Base-by-base conservation (phyloP, 2,329 filamentous ascomycete genomes). In the Aaosphaeria arxii region DNA sequence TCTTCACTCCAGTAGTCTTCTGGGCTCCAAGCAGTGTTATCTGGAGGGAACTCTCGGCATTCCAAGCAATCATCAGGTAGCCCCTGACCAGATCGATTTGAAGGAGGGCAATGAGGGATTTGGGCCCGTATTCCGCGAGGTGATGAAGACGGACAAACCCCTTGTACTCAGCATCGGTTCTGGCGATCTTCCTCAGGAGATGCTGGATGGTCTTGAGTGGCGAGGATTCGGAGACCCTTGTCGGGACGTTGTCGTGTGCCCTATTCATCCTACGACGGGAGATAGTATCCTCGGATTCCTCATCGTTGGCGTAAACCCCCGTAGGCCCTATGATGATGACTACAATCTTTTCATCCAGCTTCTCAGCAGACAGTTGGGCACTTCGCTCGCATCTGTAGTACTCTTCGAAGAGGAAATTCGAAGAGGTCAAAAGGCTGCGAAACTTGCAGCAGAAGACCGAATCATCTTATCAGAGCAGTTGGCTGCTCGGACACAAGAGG, bases 361-460 rank as follows among this genome's bases (percentile, higher is more conserved):
- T 1, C 71, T 92, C 5, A 86, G 84, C 42, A 80, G 88, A 24
- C 89, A 92, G 63, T 74, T 92, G 6, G 87, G 86, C 6, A 92
- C 88, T 0, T 90, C 88, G 0, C 79, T 92, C 66, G 88, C 88
- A 1, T 91, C 88, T 0, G 88, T 91, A 0, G 87, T 91, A 0
- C 70, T 94, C 1, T 91, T 91, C 49, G 88, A 92, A 63, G 88
- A 92, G 56, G 89, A 94, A 63, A 91, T 92, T 54, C 81, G 81
- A 49, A 79, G 87, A 51, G 86, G 87, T 1, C 85, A 90, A 66
- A 80, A 78, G 57, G 88, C 88, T 1, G 89, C 88, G 17, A 83
- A 82, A 47, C 75, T 91, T 32, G 89, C 89, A 7, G 87, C 87
- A 2, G 73, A 88, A 51, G 88, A 94, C 66, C 83, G 86, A 2